Evolutionary conservation across 352 stramenopile species (phyloP), one percentile per base, ranked within the genome.

Genomic region (Phytophthora tubulina): DNA sequence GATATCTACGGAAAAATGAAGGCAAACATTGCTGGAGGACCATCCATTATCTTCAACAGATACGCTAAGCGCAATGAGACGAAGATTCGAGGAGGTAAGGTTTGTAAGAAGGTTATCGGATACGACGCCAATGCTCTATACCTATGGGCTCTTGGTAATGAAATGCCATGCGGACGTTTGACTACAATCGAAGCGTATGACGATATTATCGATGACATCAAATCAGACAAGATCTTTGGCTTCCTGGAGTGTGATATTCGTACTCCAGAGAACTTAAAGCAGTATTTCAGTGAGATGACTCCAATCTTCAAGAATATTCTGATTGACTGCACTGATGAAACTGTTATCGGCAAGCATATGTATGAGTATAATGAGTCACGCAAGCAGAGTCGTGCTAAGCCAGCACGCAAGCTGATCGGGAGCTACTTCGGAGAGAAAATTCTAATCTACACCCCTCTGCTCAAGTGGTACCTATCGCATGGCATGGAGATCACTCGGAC

Each of bases 111-210:
- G n/a, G n/a, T n/a, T n/a, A n/a, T n/a, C n/a, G n/a, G n/a, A n/a
- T n/a, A n/a, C n/a, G n/a, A n/a, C n/a, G n/a, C n/a, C n/a, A n/a
- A n/a, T n/a, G n/a, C n/a, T n/a, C n/a, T n/a, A n/a, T n/a, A n/a
- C n/a, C n/a, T n/a, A n/a, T 45, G 48, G 48, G 48, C 48, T 54
- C 27, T 54, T 2, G 48, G 48, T 38, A 54, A 54, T 39, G 48
- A 54, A 58, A 72, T 57, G 51, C 52, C 52, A 11, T 60, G 52
- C 27, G 52, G 52, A 14, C n/a, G 52, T 2, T 17, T 60, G 5
- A 48, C 42, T 8, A 48, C 42, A 4, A 48, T 75, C 14, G 52
- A 60, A 21, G 35, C 52, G 4, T 49, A 60, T 36, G 8, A 33
- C 36, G 52, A 21, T 50, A 60, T n/a, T n/a, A n/a, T n/a, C n/a